Evolutionary conservation across 768 basidiomycete genomes (phyloP).

Genomic region (Peribolospora kevripleyi): DNA sequence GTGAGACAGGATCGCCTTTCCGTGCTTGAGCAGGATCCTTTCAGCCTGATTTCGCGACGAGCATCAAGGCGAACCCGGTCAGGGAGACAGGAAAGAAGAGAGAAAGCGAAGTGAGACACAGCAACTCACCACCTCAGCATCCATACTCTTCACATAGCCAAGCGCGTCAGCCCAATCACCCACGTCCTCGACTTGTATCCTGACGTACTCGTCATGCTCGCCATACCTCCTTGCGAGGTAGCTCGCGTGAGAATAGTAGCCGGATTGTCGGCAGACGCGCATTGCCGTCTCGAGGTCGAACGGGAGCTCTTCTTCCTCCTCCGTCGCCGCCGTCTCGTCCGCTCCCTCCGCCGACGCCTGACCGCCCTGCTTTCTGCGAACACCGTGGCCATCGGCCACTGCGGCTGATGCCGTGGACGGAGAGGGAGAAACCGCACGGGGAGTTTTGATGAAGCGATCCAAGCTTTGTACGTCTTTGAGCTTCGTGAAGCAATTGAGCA

Average conservation of each 20-base stretch:
- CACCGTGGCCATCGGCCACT: not conserved
- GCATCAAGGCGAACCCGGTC: not conserved
- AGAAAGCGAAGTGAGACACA: not conserved
- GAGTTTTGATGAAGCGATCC: slow-evolving; percentile 70
- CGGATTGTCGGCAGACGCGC: slow-evolving; percentile 82
- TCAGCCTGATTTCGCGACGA: slow-evolving; percentile 31
- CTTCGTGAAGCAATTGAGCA: slow-evolving; percentile 93
- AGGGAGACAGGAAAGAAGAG: not conserved
- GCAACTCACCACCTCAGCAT: slow-evolving; percentile 45
- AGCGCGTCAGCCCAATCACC: slow-evolving; percentile 59
- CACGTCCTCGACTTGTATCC: slow-evolving; percentile 84
- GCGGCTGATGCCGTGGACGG: not conserved
- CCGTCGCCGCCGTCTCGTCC: slow-evolving; percentile 16
- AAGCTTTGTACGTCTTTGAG: slow-evolving; percentile 71
- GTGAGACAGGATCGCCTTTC: slow-evolving; percentile 54
- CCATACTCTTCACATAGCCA: slow-evolving; percentile 50
- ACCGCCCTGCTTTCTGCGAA: not conserved
- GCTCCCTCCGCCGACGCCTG: not conserved
- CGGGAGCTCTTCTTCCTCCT: slow-evolving; percentile 39
- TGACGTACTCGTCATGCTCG: slow-evolving; percentile 71
- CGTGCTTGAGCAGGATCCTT: slow-evolving; percentile 64
- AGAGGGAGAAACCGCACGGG: slow-evolving; percentile 1
- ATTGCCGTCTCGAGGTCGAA: slow-evolving; percentile 96
- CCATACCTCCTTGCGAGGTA: slow-evolving; percentile 82
- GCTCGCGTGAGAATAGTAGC: slow-evolving; percentile 81